Conservation (phyloP, 495 filamentous ascomycete genomes). For the Penicillium maclennaniae region DNA sequence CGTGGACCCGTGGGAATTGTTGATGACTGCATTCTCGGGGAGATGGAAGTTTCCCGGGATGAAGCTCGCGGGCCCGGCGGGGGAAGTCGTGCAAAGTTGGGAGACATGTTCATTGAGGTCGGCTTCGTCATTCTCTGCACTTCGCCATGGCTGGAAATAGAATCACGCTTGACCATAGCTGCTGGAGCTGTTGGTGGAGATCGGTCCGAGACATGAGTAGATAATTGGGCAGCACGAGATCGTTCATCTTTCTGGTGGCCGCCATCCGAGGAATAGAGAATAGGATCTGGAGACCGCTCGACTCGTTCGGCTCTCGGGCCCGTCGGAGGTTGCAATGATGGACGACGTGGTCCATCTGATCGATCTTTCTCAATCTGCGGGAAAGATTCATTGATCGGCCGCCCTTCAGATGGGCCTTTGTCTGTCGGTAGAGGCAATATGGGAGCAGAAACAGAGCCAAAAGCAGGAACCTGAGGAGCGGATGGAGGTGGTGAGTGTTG, state of each 20-base stretch:
- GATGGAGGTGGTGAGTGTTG: constrained; percentile 66
- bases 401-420: constrained; percentile 39
- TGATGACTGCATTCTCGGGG: constrained; percentile 49
- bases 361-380: constrained; percentile 33
- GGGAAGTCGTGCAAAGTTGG: constrained; percentile 27
- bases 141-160: constrained; percentile 15
- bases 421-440: constrained; percentile 25
- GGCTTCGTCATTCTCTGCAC: constrained; percentile 18
- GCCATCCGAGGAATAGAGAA: constrained; percentile 14
- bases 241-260: constrained; percentile 13
- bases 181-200: constrained; percentile 43
- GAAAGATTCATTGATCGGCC: constrained; percentile 31
- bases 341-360: constrained; percentile 16
- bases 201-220: constrained; percentile 21
- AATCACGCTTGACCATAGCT: constrained; percentile 35
- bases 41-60: constrained; percentile 40
- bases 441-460: constrained; percentile 55
- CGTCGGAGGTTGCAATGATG: constrained; percentile 34
- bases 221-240: constrained; percentile 11
- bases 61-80: constrained; percentile 26
- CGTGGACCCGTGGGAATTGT: constrained; percentile 58
- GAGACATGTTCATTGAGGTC: constrained; percentile 19
- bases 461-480: constrained; percentile 76
- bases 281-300: constrained; percentile 20
- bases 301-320: constrained; percentile 39